These are phyloP conservation scores for Potentilla sterilis DNA, from an alignment of 306 rosid genomes.

Conservation along the genomic window DNA sequence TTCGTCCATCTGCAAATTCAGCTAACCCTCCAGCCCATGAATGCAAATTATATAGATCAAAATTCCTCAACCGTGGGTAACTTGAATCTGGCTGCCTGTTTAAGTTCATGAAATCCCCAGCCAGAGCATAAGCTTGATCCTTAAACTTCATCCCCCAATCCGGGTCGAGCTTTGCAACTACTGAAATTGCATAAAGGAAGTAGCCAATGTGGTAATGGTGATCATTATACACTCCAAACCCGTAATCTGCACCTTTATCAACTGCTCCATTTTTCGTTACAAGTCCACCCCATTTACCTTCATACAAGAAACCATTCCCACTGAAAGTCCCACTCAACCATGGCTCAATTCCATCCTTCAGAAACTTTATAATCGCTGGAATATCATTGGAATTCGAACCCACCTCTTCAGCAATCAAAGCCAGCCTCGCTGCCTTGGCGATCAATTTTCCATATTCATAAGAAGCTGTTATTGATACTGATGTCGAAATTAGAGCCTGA, in stretches of 20 bases:
- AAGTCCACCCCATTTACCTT: slow-evolving; percentile 65
- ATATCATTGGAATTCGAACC: slow-evolving; percentile 27
- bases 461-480: slow-evolving; percentile 24
- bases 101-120: slow-evolving; percentile 57
- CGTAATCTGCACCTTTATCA: slow-evolving; percentile 48
- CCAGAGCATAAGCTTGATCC: slow-evolving; percentile 50
- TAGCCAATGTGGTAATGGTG: slow-evolving; percentile 65
- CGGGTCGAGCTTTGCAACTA: slow-evolving; percentile 51
- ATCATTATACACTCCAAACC: slow-evolving; percentile 65
- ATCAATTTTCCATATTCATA: slow-evolving; percentile 59
- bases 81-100: slow-evolving; percentile 30
- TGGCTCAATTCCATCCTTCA: slow-evolving; percentile 58
- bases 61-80: slow-evolving; percentile 54
- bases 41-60: slow-evolving; percentile 53
- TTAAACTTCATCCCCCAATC: slow-evolving; percentile 62
- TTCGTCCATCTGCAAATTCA: slow-evolving; percentile 59
- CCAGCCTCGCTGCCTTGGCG: slow-evolving; percentile 69
- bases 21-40: slow-evolving; percentile 76
- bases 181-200: slow-evolving; percentile 44
- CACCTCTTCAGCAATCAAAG: slow-evolving; percentile 67
- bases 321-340: slow-evolving; percentile 62
- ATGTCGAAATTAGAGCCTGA: slow-evolving; percentile 33
- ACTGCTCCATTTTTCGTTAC: slow-evolving; percentile 50
- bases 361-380: slow-evolving; percentile 36
- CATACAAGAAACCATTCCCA: slow-evolving; percentile 61